Evolutionary conservation across 2,329 filamentous ascomycete species (phyloP), one percentile per base, ranked within the genome.

Genomic region (Microsporum ferrugineum): DNA sequence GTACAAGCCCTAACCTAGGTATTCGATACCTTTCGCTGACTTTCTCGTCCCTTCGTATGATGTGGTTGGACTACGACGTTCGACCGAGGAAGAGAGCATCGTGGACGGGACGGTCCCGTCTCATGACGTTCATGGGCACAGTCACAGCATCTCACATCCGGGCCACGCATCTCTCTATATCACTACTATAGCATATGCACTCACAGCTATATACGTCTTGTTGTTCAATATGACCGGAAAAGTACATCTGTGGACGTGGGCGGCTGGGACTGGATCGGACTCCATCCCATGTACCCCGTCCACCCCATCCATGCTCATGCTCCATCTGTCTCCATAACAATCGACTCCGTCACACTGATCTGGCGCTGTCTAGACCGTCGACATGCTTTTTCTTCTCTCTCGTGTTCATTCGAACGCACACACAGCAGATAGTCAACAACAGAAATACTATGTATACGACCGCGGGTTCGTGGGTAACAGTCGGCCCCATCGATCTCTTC

Each of bases 281-380:
- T 55, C 49, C 33, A 55, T 36, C 29, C 29, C 49, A 55, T 55
- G 49, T 55, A 55, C 49, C 49, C 49, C 49, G 49, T 55, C 49
- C 47, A 12, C 47, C 12, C 49, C 49, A 36, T 55, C 49, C 49
- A 49, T 49, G 45, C 23, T 49, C 49, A 55, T 55, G 45, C 45
- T 49, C 49, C 49, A 55, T 55, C 33, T 55, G 17, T 17, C 29
- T 36, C 49, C 49, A 55, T 55, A 8, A 14, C 47, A 55, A 23
- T 55, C 49, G 49, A 31, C 29, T 36, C 49, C 49, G n/a, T 55
- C 5, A 55, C 49, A 53, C 29, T 33, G 47, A 34, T 53, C 47
- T 8, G 47, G 12, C 29, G 29, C 29, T 6, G 31, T 34, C 49
- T 55, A 33, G 49, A 55, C 49, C 33, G 29, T 33, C 33, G 8